A percentile compares a stretch with the other conserved stretches of the same genome.
These are phyloP conservation scores for Malus sieversii DNA, from an alignment of 306 rosid species.

Conservation along the genomic window DNA sequence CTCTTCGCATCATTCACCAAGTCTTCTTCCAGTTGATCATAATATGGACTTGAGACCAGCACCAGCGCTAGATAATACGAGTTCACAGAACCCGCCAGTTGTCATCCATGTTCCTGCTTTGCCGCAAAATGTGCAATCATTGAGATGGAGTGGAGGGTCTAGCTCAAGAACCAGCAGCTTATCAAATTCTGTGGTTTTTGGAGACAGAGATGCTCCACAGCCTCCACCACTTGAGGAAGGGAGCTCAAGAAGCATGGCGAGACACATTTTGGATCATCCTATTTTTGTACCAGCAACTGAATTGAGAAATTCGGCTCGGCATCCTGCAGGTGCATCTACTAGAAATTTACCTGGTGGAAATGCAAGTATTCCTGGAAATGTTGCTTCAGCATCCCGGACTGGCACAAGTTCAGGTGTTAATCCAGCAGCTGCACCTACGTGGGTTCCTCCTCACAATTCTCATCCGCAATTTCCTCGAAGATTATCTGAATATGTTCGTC, in stretches of 20 bases:
- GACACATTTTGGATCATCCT: constrained; percentile 62
- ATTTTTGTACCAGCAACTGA: constrained; percentile 56
- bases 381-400: constrained; percentile 49
- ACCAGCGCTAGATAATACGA: constrained; percentile 42
- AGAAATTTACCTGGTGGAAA: constrained; percentile 41
- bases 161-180: constrained; percentile 51
- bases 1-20: constrained; percentile 37
- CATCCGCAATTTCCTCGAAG: constrained; percentile 72
- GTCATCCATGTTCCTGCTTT: constrained; percentile 49
- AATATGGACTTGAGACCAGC: constrained; percentile 54
- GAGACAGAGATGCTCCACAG: constrained; percentile 44
- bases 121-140: constrained; percentile 55
- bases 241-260: constrained; percentile 49
- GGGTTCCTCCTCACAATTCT: constrained; percentile 64
- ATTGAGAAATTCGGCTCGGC: constrained; percentile 47
- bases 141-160: constrained; percentile 66
- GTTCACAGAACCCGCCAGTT: constrained; percentile 54
- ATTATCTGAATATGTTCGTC: constrained; percentile 65
- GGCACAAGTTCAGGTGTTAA: constrained; percentile 45
- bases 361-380: constrained; percentile 55
- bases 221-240: constrained; percentile 41
- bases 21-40: constrained; percentile 46
- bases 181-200: constrained; percentile 32
- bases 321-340: constrained; percentile 26
- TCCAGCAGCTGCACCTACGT: constrained; percentile 47